These are phyloP conservation scores for Rhodotorula sp. DNA, from an alignment of 1,284 basidiomycete species.

Conservation along the genomic window DNA sequence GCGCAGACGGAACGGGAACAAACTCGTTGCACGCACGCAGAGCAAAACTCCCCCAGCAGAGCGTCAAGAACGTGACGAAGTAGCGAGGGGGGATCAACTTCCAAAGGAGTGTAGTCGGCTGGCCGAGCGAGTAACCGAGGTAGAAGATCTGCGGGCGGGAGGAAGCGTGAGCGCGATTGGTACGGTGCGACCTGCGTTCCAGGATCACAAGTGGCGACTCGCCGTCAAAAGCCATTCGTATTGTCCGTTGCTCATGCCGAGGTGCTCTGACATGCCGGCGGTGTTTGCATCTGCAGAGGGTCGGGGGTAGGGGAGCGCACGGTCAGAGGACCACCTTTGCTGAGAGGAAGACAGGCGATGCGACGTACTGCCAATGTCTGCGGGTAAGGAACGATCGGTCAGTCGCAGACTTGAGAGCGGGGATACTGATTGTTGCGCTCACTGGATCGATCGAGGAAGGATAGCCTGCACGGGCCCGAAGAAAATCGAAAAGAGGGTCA, in stretches of 20 bases:
- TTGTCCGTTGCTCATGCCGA: conserved; percentile 40
- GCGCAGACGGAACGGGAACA: not conserved
- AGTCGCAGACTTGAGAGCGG: not conserved
- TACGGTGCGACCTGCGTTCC: too few relatives aligned
- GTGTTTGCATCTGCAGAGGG: conserved; percentile 17
- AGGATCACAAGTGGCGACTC: not conserved
- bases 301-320: not conserved
- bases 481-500: not conserved
- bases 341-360: too few relatives aligned
- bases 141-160: conserved; percentile 10
- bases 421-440: not conserved
- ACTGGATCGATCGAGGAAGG: conserved; percentile 30
- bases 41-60: conserved; percentile 42
- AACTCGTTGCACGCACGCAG: conserved; percentile 3
- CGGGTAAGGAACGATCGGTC: not conserved
- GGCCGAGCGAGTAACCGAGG: conserved; percentile 44
- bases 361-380: conserved; percentile 32
- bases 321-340: too few relatives aligned
- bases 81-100: conserved; percentile 42
- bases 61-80: conserved; percentile 42
- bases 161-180: not conserved
- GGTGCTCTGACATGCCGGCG: conserved; percentile 40
- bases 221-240: conserved; percentile 45
- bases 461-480: not conserved
- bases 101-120: conserved; percentile 42